Evolutionary conservation across 306 rosid genomes (phyloP).

Genomic region (Spatholobus suberectus): DNA sequence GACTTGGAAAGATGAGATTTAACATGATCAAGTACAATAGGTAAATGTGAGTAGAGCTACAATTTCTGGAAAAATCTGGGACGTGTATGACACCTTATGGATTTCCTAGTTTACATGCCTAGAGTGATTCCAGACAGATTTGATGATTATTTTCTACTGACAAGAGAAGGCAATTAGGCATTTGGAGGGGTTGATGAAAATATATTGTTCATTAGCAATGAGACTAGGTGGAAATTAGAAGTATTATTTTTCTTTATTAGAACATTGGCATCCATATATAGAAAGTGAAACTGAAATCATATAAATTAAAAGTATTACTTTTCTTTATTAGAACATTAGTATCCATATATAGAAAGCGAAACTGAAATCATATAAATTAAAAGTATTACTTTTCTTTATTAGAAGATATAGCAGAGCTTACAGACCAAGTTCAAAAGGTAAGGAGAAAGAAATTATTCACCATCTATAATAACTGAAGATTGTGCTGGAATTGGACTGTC

Average conservation of each 20-base stretch:
- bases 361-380: background rate
- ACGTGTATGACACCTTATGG: background rate
- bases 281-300: background rate
- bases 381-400: too few species aligned
- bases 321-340: background rate
- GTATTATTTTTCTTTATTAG: background rate
- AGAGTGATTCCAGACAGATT: background rate
- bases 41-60: background rate
- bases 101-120: background rate
- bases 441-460: conserved; percentile 29
- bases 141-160: background rate
- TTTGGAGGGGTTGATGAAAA: background rate
- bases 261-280: background rate
- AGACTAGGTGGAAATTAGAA: background rate
- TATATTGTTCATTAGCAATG: background rate
- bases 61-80: background rate
- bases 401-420: background rate
- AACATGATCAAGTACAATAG: background rate
- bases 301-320: background rate
- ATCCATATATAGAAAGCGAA: background rate
- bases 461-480: conserved; percentile 16
- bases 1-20: background rate
- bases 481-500: conserved; percentile 22
- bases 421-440: background rate
- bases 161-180: background rate